Evolutionary conservation across 805 yeast species (phyloP).

Genomic region (Isabelozyma gotoi): DNA sequence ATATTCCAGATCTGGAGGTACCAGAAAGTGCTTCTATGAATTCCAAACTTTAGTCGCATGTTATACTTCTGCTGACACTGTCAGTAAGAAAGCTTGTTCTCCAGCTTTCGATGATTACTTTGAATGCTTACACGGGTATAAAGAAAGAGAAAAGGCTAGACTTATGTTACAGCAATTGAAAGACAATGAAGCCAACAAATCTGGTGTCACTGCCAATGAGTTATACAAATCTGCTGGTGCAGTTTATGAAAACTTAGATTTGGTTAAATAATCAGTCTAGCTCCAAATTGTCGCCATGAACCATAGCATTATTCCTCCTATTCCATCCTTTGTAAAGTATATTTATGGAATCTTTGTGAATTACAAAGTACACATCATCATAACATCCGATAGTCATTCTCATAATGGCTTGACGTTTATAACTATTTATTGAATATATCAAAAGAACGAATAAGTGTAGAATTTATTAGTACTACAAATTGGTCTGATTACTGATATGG

Average conservation of each 20-base stretch:
- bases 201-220: slow-evolving; percentile 43
- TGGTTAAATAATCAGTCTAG: slow-evolving; percentile 16
- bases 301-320: too few species aligned
- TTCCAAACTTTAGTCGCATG: slow-evolving; percentile 45
- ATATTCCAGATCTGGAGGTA: slow-evolving; percentile 47
- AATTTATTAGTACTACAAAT: too few species aligned
- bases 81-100: slow-evolving; percentile 39
- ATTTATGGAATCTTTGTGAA: neutral
- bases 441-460: too few species aligned
- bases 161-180: slow-evolving; percentile 46
- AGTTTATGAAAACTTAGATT: slow-evolving; percentile 44
- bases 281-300: too few species aligned
- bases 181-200: slow-evolving; percentile 40
- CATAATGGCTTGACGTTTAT: neutral
- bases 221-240: slow-evolving; percentile 42
- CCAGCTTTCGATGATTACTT: slow-evolving; percentile 46
- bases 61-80: slow-evolving; percentile 45
- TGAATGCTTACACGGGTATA: slow-evolving; percentile 47
- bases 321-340: neutral
- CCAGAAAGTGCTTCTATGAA: slow-evolving; percentile 48
- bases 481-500: neutral
- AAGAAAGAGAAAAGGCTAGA: slow-evolving; percentile 46
- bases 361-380: neutral
- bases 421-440: neutral
- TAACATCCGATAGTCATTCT: neutral